Evolutionary conservation across 2,329 filamentous ascomycete genomes (phyloP), one percentile per base, ranked within the genome.

Genomic region (Aspergillus puulaauensis): DNA sequence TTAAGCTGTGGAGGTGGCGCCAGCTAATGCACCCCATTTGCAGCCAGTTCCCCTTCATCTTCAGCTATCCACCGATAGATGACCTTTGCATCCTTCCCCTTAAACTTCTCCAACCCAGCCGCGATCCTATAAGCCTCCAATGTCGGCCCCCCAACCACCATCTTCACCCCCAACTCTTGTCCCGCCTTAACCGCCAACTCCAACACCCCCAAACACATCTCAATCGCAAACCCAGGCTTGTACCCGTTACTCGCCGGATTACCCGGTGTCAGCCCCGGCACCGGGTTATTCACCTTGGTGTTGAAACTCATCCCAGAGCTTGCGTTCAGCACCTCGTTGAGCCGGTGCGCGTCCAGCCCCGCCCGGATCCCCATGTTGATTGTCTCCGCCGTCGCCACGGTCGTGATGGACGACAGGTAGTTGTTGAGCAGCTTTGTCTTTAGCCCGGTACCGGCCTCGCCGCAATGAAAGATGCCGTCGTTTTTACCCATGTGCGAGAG

Each of bases 1-100:
- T 21, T 21, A 3, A 3, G 3, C 19, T 78, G 51, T 77, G 17
- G 37, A 52, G 39, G 24, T 24, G 7, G 7, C 14, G 8, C 17
- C 14, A 15, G 14, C 39, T 41, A 41, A 41, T 14, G 14, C 39
- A 41, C 39, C 39, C 11, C 39, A 21, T 21, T 21, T 21, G 19
- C 19, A 21, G 19, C 19, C 19, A 21, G 19, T 21, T 21, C 19
- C 3, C 19, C 19, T 3, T 21, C 39, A 15, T 41, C 39, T 4
- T 41, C 15, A 3, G 39, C 39, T 12, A 41, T 41, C 39, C 17
- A 44, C 8, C 7, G 9, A 11, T 44, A 44, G 14, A 44, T 21
- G 8, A 44, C 19, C 41, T 17, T 19, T 6, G 17, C n/a, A 44
- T 44, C 41, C 41, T 19, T 4, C 19, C 17, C 41, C 17, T 12